These are phyloP conservation scores for Parachaetomium inaequale DNA, from an alignment of 495 filamentous ascomycete species.

Conservation along the genomic window DNA sequence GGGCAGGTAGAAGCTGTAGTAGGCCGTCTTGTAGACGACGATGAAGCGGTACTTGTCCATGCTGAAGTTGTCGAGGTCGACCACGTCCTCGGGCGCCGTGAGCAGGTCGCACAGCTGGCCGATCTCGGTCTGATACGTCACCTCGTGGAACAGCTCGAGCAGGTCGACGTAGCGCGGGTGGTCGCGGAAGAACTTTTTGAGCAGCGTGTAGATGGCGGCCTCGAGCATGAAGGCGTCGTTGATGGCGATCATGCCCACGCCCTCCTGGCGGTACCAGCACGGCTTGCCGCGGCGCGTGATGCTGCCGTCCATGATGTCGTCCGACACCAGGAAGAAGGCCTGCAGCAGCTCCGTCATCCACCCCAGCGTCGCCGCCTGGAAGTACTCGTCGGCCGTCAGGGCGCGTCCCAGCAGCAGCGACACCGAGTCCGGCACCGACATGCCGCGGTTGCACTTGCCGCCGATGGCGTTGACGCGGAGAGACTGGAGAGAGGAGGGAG, in stretches of 20 bases:
- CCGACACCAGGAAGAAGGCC: slow-evolving; percentile 96
- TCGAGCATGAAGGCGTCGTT: slow-evolving; percentile 98
- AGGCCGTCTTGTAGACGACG: slow-evolving; percentile 98
- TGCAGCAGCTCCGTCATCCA: slow-evolving; percentile 98
- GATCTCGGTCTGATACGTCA: slow-evolving; percentile 86
- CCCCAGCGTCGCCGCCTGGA: slow-evolving; percentile 76
- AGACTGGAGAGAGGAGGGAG: slow-evolving; percentile 46
- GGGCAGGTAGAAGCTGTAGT: slow-evolving; percentile 97
- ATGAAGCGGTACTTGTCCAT: slow-evolving; percentile 97
- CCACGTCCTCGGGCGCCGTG: slow-evolving; percentile 88
- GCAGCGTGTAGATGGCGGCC: slow-evolving; percentile 78
- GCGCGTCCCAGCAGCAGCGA: slow-evolving; percentile 70
- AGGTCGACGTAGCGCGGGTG: slow-evolving; percentile 86
- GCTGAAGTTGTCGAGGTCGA: slow-evolving; percentile 89
- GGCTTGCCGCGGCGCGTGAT: slow-evolving; percentile 89
- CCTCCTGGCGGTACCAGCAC: slow-evolving; percentile 88
- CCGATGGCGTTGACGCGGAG: slow-evolving; percentile 82
- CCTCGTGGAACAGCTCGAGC: slow-evolving; percentile 93
- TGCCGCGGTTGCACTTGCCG: slow-evolving; percentile 97
- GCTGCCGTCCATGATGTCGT: slow-evolving; percentile 96
- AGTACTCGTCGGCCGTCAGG: slow-evolving; percentile 75
- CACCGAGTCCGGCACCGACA: slow-evolving; percentile 91
- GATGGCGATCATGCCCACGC: slow-evolving; percentile 91
- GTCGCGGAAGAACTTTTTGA: slow-evolving; percentile 86
- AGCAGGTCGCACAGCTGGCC: slow-evolving; percentile 92